These are phyloP conservation scores for Gymnopilus dilepis DNA, from an alignment of 768 basidiomycete species.

Conservation along the genomic window DNA sequence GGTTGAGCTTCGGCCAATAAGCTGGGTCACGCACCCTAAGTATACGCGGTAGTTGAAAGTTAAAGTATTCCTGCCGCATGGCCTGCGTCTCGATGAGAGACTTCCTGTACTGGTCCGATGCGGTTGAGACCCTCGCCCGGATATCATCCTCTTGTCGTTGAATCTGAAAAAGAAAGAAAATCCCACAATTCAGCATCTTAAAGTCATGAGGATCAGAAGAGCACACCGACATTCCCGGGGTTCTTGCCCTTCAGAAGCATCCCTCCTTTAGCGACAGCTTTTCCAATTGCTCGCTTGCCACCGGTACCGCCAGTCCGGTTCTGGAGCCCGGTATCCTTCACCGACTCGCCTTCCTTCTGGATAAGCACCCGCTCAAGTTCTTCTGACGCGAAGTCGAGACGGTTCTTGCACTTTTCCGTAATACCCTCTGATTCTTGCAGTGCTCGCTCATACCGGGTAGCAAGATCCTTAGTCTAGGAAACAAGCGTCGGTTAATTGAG, in stretches of 20 bases:
- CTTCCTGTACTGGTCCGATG: conserved; percentile 90
- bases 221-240: conserved; percentile 72
- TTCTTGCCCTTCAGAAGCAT: conserved; percentile 91
- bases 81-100: conserved; percentile 88
- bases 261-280: conserved; percentile 91
- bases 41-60: conserved; percentile 93
- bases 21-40: conserved; percentile 67
- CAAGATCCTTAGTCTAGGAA: conserved; percentile 86
- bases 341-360: conserved; percentile 93
- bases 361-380: conserved; percentile 92
- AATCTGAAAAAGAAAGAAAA: conserved; percentile 51
- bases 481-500: conserved; percentile 4
- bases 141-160: conserved; percentile 96
- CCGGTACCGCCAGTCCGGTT: conserved; percentile 61
- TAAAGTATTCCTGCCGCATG: conserved; percentile 96
- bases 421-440: conserved; percentile 85
- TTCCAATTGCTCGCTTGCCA: conserved; percentile 85
- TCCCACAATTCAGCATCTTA: background rate
- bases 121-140: conserved; percentile 78
- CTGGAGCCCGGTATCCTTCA: conserved; percentile 81
- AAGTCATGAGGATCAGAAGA: conserved; percentile 5
- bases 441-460: conserved; percentile 84
- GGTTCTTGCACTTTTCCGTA: conserved; percentile 88
- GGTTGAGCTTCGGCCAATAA: conserved; percentile 6
- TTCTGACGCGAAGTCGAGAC: conserved; percentile 89